Evolutionary conservation across 1,284 basidiomycete genomes (phyloP).

Genomic region (Malassezia equina): DNA sequence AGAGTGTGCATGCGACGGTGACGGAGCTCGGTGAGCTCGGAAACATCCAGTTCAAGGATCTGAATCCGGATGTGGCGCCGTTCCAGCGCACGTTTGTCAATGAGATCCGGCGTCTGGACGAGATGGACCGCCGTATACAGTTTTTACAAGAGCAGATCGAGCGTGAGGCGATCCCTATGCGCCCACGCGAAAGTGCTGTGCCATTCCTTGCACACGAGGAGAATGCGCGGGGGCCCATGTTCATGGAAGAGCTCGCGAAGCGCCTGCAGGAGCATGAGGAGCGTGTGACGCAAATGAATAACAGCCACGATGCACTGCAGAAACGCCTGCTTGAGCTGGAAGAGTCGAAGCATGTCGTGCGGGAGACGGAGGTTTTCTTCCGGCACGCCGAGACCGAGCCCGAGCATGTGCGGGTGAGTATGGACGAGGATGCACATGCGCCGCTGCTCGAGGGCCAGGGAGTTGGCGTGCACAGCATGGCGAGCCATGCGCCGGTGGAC

Average conservation of each 20-base stretch:
- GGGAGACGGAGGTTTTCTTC: conserved; percentile 95
- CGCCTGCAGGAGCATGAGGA: conserved; percentile 79
- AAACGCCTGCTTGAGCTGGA: conserved; percentile 76
- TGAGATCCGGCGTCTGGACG: conserved; percentile 85
- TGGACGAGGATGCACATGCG: conserved; percentile 66
- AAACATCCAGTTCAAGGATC: conserved; percentile 93
- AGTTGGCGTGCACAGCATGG: conserved; percentile 35
- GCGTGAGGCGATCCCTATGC: conserved; percentile 65
- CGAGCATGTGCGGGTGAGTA: conserved; percentile 67
- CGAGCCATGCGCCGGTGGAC: conserved; percentile 56
- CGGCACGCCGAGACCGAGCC: conserved; percentile 74
- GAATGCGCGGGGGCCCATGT: conserved; percentile 60
- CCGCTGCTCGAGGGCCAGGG: conserved; percentile 74
- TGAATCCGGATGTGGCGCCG: conserved; percentile 87
- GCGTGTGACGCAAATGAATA: conserved; percentile 81
- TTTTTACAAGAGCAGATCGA: conserved; percentile 82
- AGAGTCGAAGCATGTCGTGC: conserved; percentile 78
- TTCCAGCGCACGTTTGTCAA: conserved; percentile 97
- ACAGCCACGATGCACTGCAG: conserved; percentile 78
- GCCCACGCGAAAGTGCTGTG: conserved; percentile 48
- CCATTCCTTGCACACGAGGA: conserved; percentile 51
- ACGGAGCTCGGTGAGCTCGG: conserved; percentile 89
- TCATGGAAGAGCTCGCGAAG: conserved; percentile 82
- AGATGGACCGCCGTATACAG: conserved; percentile 85
- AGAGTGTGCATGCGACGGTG: conserved; percentile 93